Conservation (phyloP, 2,329 filamentous ascomycete species). For the Colletotrichum sp. region DNA sequence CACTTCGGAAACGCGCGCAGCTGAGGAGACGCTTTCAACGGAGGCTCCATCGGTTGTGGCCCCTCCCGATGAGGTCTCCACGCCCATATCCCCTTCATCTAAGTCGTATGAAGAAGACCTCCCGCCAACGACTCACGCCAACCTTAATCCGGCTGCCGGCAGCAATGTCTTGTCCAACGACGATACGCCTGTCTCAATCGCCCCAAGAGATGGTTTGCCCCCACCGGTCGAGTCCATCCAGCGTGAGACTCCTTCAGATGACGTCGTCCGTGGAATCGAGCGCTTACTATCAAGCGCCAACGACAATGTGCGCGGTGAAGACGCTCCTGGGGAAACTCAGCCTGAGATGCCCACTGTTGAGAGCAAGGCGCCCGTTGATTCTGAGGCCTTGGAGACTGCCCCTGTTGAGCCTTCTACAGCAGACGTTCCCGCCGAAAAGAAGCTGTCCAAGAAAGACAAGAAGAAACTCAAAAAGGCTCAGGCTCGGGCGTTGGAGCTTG, state of each 20-base stretch:
- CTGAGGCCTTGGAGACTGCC: neutral
- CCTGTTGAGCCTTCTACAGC: neutral
- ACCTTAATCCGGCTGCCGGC: neutral
- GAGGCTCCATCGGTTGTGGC: neutral
- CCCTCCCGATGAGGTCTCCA: neutral
- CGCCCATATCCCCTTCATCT: neutral
- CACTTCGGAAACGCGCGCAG: neutral
- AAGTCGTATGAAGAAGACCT: neutral
- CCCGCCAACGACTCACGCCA: neutral
- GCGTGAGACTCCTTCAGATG: neutral
- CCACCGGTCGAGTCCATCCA: neutral
- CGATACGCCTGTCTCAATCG: neutral
- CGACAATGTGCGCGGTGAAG: neutral
- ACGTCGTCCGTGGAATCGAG: neutral
- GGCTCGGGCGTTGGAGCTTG: slow-evolving; percentile 15
- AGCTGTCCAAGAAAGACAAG: slow-evolving; percentile 28
- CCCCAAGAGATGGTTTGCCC: neutral
- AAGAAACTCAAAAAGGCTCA: slow-evolving; percentile 30
- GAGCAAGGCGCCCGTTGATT: neutral
- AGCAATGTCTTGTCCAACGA: neutral
- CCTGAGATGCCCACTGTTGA: neutral
- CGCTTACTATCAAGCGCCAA: neutral
- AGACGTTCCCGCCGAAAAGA: neutral
- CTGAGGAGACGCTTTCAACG: neutral
- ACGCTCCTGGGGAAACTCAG: neutral